Conservation (phyloP, 2,329 filamentous ascomycete species). For the Phyllachora maydis region DNA sequence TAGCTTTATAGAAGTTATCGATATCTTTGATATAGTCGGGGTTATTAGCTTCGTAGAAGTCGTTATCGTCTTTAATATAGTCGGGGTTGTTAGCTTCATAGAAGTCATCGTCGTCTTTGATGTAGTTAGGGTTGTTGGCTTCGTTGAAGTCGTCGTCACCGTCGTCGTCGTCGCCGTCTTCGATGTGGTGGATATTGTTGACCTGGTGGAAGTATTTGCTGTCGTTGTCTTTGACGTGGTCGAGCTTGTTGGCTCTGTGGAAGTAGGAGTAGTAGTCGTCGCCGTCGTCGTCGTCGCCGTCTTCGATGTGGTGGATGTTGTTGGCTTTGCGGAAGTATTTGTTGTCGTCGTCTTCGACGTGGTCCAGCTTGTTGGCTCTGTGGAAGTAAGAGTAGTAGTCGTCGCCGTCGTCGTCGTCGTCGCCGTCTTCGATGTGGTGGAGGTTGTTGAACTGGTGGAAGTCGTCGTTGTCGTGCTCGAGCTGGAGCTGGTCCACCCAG, state of each 20-base stretch:
- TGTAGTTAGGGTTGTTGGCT: no score
- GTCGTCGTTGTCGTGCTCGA: constrained; percentile 27
- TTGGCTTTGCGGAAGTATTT: constrained; percentile 37
- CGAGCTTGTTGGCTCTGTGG: constrained; percentile 34
- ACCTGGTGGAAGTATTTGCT: constrained; percentile 41
- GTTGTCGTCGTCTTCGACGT: constrained; percentile 38
- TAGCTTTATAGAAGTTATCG: no score
- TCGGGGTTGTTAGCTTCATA: no score
- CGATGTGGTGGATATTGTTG: constrained; percentile 30
- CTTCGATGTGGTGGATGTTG: constrained; percentile 39
- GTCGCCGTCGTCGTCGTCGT: constrained; percentile 51
- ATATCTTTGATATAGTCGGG: no score
- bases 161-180: no score
- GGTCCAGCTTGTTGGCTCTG: constrained; percentile 41
- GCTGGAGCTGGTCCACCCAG: constrained; percentile 18
- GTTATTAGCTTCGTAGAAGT: no score
- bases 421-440: constrained; percentile 42
- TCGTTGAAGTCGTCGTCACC: no score
- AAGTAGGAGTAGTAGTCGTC: constrained; percentile 44
- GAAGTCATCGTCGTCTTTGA: no score
- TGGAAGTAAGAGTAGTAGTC: constrained; percentile 49
- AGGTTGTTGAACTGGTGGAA: constrained; percentile 55
- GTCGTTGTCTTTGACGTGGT: constrained; percentile 27
- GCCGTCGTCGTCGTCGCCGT: constrained; percentile 38
- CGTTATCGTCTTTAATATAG: no score